Evolutionary conservation across 2,329 filamentous ascomycete genomes (phyloP).

Genomic region (Hypoxylon rubiginosum): DNA sequence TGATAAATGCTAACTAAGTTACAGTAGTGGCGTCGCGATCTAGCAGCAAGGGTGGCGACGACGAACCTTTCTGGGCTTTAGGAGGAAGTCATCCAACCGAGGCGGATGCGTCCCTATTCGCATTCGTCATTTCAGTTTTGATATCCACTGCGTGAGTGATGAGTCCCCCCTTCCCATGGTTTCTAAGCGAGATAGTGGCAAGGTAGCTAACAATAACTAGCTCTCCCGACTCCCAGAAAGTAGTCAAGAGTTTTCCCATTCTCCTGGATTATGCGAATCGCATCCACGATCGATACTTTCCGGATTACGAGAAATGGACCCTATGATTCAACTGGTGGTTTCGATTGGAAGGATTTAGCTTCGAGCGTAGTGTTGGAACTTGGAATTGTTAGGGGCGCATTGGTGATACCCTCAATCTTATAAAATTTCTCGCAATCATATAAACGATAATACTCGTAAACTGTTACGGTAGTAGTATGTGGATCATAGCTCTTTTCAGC

Average conservation of each 20-base stretch:
- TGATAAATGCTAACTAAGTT: background rate
- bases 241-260: constrained; percentile 62
- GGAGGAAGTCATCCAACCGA: constrained; percentile 68
- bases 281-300: constrained; percentile 70
- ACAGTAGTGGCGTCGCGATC: constrained; percentile 46
- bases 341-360: background rate
- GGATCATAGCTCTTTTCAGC: too few relatives aligned
- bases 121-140: constrained; percentile 67
- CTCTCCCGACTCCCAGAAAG: constrained; percentile 60
- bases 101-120: constrained; percentile 69
- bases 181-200: background rate
- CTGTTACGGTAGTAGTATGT: too few relatives aligned
- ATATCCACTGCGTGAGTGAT: constrained; percentile 67
- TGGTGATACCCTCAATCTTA: background rate
- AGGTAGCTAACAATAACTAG: constrained; percentile 48
- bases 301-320: constrained; percentile 65
- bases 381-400: background rate
- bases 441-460: too few relatives aligned
- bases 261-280: constrained; percentile 68
- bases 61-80: constrained; percentile 68
- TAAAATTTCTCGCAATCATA: too few relatives aligned
- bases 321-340: background rate
- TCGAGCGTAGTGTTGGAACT: background rate
- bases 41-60: constrained; percentile 37
- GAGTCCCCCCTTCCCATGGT: background rate